A percentile compares a stretch with the other conserved stretches of the same genome.
These are phyloP conservation scores for Bipolaris zeicola DNA, from an alignment of 2,329 filamentous ascomycete genomes.

Conservation along the genomic window DNA sequence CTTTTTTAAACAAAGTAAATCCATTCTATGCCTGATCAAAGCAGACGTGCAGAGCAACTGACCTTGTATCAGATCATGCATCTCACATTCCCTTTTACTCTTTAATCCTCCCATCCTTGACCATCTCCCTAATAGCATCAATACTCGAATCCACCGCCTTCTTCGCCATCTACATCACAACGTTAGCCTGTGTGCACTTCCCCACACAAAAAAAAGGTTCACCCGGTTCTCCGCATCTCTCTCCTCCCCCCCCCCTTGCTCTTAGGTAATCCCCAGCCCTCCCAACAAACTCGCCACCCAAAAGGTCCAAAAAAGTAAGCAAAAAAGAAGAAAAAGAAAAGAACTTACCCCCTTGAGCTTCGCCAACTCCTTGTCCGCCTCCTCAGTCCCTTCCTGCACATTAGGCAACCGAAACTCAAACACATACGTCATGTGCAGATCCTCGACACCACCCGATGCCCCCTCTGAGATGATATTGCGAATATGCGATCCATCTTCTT, in stretches of 20 bases:
- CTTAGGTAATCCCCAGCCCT: no score
- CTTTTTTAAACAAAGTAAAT: not conserved
- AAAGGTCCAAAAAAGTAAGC: not conserved
- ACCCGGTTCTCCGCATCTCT: no score
- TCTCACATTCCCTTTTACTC: not conserved
- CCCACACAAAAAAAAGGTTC: no score
- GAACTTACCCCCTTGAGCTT: conserved; percentile 32
- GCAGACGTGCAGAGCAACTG: not conserved
- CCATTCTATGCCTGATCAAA: not conserved
- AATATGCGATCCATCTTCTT: conserved; percentile 51
- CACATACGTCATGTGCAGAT: conserved; percentile 54
- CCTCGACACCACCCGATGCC: conserved; percentile 36
- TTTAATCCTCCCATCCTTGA: conserved; percentile 43
- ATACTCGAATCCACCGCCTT: conserved; percentile 53
- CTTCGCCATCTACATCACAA: conserved; percentile 42
- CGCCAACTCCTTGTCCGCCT: conserved; percentile 36
- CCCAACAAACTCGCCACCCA: not conserved
- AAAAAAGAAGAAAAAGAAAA: not conserved
- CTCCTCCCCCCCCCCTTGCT: no score
- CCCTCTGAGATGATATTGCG: conserved; percentile 54
- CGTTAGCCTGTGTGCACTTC: conserved; percentile 9
- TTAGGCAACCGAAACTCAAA: conserved; percentile 52
- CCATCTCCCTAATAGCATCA: conserved; percentile 52
- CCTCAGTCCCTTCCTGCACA: conserved; percentile 44
- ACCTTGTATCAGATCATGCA: no score